Percentiles rank a stretch among this genome's conserved stretches.
Conservation (phyloP, 169 alveolate species). For the Cryptosporidium xiaoi region DNA sequence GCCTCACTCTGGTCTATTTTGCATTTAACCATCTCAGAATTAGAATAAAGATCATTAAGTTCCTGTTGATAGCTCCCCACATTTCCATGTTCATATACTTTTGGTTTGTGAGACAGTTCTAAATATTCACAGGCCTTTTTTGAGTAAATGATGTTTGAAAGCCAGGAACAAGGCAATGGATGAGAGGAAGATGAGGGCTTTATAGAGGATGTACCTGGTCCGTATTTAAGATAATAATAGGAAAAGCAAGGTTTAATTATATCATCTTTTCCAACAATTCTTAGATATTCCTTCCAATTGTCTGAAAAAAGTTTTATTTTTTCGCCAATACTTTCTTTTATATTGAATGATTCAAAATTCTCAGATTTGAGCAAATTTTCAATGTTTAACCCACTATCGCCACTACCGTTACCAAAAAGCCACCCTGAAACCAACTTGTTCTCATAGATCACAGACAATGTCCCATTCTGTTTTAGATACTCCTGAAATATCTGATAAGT, state of each 20-base stretch:
- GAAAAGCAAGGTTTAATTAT: constrained; percentile 39
- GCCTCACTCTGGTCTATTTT: constrained; percentile 57
- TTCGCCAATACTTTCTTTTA: not conserved
- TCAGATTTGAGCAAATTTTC: not conserved
- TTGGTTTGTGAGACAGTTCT: not conserved
- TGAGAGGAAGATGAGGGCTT: not conserved
- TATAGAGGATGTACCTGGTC: not conserved
- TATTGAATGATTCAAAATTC: no score
- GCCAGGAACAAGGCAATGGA: constrained; percentile 67
- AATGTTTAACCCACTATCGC: not conserved
- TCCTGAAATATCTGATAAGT: constrained; percentile 9
- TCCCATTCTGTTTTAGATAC: not conserved
- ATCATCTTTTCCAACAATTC: constrained; percentile 18
- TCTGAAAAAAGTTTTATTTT: not conserved
- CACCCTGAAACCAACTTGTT: constrained; percentile 16
- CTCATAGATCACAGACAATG: not conserved
- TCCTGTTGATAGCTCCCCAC: not conserved
- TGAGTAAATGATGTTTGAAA: constrained; percentile 45
- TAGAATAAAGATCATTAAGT: not conserved
- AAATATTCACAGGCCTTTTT: constrained; percentile 46
- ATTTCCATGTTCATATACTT: not conserved
- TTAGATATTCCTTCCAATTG: constrained; percentile 30
- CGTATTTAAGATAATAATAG: constrained; percentile 42
- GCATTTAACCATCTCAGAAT: constrained; percentile 9
- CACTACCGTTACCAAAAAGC: constrained; percentile 3